Evolutionary conservation across 1,139 yeast genomes (phyloP).

Genomic region (Pichia sp.): DNA sequence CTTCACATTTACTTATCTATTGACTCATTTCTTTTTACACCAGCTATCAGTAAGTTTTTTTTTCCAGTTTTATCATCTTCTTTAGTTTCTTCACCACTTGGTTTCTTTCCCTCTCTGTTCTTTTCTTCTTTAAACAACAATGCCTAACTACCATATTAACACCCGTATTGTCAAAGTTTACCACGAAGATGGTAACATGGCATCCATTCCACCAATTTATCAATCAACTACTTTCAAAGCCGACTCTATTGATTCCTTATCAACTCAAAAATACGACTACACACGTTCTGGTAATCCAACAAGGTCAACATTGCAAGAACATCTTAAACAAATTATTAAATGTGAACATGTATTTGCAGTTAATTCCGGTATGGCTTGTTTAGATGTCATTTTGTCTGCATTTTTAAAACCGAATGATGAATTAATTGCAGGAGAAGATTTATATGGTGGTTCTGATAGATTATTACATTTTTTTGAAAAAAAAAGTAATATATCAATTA

Average conservation of each 20-base stretch:
- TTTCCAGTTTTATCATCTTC: too few relatives aligned
- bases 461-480: conserved; percentile 65
- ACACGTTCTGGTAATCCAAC: conserved; percentile 96
- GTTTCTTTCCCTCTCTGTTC: too few relatives aligned
- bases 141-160: conserved; percentile 40
- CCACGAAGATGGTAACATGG: conserved; percentile 65
- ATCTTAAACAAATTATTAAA: conserved; percentile 68
- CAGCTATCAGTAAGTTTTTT: too few relatives aligned
- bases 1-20: too few relatives aligned
- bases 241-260: conserved; percentile 60
- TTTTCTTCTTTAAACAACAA: background rate
- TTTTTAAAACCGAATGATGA: conserved; percentile 66
- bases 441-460: conserved; percentile 89
- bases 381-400: conserved; percentile 73
- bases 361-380: conserved; percentile 87
- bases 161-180: conserved; percentile 70
- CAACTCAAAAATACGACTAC: conserved; percentile 70
- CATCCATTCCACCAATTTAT: conserved; percentile 84
- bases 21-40: too few relatives aligned
- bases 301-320: conserved; percentile 70
- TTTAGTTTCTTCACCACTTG: too few relatives aligned
- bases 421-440: conserved; percentile 87
- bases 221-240: conserved; percentile 93
- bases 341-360: conserved; percentile 74
- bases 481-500: conserved; percentile 62